Base-by-base conservation (phyloP, 768 basidiomycete species). In the Hydnum rufescens region DNA sequence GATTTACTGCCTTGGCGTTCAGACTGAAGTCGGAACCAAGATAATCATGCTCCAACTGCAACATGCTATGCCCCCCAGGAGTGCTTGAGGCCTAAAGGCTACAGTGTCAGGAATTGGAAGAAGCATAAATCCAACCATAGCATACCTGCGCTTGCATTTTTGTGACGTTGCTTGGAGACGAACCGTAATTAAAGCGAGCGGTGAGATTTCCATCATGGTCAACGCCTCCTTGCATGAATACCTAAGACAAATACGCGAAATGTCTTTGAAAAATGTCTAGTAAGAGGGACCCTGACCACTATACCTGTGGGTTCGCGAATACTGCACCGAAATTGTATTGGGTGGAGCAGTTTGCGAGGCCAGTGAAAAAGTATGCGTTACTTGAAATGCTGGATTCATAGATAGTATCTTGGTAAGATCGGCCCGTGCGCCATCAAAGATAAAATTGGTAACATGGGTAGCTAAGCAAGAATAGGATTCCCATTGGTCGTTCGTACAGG, bases 391-490 rank as follows among this genome's bases (percentile, higher is more conserved):
- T n/a, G 95, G 95, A 65, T 78, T 86, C 65, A 82, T 74, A 28
- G 89, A 93, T 59, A 97, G 72, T 59, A 76, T 81, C 70, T 97
- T 99, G 47, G 86, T 82, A 60, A 97, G 71, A 71, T 99, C 95
- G 30, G 93, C 95, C 59, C 92, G 75, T 26, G 84, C 95, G 58
- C 95, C 95, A 70, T 99, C 95, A 65, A 97, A 97, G 62, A 89
- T 78, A 69, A 82, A 93, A 70, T 93, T 95, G 43, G 81, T 83
- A 49, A 96, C 68, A 61, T 88, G 88, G 8, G 89, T 93, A 51
- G 76, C 92, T 96, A 65, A 48, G 42, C 51, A 51, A 59, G 36
- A 34, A 19, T 51, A 32, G 49, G 3, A 32, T 22, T 32, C 28
- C 52, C 39, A 29, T 8, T 8, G 34, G 34, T 19, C 34, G 39